These are phyloP conservation scores for Kodamaea fungicola DNA, from an alignment of 1,139 yeast genomes.

Conservation along the genomic window DNA sequence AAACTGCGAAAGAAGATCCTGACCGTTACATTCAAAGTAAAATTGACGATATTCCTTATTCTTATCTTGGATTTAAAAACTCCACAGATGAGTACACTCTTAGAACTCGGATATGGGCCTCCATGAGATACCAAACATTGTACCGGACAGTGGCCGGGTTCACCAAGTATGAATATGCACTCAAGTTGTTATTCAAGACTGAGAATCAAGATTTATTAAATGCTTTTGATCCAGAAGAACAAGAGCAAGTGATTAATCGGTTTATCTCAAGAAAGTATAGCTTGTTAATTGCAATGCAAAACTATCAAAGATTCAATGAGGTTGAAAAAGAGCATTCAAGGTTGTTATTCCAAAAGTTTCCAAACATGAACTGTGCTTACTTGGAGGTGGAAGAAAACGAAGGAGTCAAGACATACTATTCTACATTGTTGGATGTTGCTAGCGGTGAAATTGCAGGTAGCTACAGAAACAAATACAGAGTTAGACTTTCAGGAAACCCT, in stretches of 20 bases:
- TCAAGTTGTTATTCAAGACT: conserved; percentile 59
- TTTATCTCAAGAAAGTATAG: conserved; percentile 65
- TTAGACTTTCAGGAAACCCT: conserved; percentile 78
- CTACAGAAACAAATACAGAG: conserved; percentile 48
- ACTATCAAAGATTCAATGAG: conserved; percentile 46
- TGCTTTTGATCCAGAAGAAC: conserved; percentile 12
- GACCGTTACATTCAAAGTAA: conserved; percentile 25
- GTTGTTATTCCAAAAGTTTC: conserved; percentile 56
- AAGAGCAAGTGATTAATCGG: conserved; percentile 17
- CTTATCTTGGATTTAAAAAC: conserved; percentile 67
- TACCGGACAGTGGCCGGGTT: conserved; percentile 79
- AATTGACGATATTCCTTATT: conserved; percentile 60
- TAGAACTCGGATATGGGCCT: conserved; percentile 80
- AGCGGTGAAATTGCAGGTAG: conserved; percentile 31
- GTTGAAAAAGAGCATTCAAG: conserved; percentile 57
- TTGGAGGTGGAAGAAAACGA: conserved; percentile 41
- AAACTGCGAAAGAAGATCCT: background rate
- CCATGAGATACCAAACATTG: conserved; percentile 72
- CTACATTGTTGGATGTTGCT: conserved; percentile 54
- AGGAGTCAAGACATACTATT: conserved; percentile 42
- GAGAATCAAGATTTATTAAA: conserved; percentile 45
- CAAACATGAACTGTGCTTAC: conserved; percentile 57
- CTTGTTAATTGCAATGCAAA: conserved; percentile 70
- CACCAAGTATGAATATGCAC: conserved; percentile 65
- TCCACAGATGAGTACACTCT: conserved; percentile 58